Conservation (phyloP, 352 stramenopile genomes). For the Phytopythium kandeliae region DNA sequence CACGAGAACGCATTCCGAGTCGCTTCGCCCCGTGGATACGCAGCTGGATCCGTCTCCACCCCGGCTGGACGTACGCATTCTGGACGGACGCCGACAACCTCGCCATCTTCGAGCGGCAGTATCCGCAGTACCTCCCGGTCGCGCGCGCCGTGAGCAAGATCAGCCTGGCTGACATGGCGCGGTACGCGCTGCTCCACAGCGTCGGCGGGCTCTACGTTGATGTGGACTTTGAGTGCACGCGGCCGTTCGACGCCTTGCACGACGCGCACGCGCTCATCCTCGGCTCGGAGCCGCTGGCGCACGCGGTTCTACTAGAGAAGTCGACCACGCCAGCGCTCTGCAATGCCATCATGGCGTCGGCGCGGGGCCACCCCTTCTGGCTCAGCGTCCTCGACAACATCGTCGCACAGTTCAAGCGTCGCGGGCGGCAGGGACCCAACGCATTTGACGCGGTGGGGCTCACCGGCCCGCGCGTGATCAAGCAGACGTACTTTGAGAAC, state of each 20-base stretch:
- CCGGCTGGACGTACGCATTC: slow-evolving; percentile 49
- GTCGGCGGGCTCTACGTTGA: slow-evolving; percentile 49
- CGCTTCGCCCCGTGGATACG: slow-evolving; percentile 54
- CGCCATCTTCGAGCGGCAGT: slow-evolving; percentile 34
- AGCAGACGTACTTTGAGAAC: slow-evolving; percentile 25
- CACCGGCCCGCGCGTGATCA: slow-evolving; percentile 44
- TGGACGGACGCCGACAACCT: slow-evolving; percentile 56
- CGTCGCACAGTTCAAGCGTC: slow-evolving; percentile 27
- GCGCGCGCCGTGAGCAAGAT: slow-evolving; percentile 34
- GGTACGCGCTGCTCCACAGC: slow-evolving; percentile 46
- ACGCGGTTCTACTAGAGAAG: slow-evolving; percentile 43
- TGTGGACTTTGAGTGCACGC: slow-evolving; percentile 45
- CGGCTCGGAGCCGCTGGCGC: slow-evolving; percentile 34
- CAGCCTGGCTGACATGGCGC: slow-evolving; percentile 41
- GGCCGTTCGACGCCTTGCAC: slow-evolving; percentile 32
- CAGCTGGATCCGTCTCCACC: slow-evolving; percentile 34
- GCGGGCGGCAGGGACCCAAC: slow-evolving; percentile 2
- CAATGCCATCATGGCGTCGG: slow-evolving; percentile 56
- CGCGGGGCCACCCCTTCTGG: slow-evolving; percentile 42
- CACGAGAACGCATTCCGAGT: slow-evolving; percentile 23
- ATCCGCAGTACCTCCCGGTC: slow-evolving; percentile 38
- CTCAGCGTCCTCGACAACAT: slow-evolving; percentile 42
- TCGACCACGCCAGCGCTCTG: slow-evolving; percentile 24
- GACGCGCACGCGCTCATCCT: slow-evolving; percentile 28
- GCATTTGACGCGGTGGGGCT: slow-evolving; percentile 27